These are phyloP conservation scores for Datura wrightii DNA, from an alignment of 257 asterid species.

Conservation along the genomic window DNA sequence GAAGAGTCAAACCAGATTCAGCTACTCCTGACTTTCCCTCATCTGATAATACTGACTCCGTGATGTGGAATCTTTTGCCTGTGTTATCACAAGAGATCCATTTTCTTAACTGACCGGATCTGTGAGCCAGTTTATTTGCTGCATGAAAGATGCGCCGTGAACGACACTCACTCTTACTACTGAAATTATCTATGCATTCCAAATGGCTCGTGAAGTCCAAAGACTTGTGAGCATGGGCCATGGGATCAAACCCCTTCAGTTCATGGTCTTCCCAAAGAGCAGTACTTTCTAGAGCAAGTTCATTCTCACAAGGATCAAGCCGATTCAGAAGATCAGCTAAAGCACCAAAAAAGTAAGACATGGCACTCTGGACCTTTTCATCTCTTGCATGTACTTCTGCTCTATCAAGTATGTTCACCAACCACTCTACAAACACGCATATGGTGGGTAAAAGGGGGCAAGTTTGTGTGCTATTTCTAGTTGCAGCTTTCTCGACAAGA, in stretches of 20 bases:
- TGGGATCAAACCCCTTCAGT: conserved; percentile 74
- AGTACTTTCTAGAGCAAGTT: conserved; percentile 36
- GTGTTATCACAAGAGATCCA: conserved; percentile 43
- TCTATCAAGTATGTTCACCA: conserved; percentile 55
- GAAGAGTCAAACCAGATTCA: conserved; percentile 36
- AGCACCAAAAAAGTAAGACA: conserved; percentile 62
- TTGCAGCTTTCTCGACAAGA: conserved; percentile 64
- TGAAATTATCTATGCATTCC: conserved; percentile 49
- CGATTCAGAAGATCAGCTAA: conserved; percentile 61
- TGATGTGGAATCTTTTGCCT: conserved; percentile 35
- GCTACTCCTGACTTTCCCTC: conserved; percentile 34
- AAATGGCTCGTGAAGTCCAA: conserved; percentile 56
- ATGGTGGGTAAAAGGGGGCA: conserved; percentile 81
- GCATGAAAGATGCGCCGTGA: conserved; percentile 54
- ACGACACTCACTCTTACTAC: conserved; percentile 43
- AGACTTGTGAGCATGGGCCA: conserved; percentile 51
- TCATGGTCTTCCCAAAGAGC: conserved; percentile 97
- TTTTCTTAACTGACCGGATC: conserved; percentile 35
- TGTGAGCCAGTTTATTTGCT: conserved; percentile 46
- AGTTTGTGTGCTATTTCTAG: conserved; percentile 33
- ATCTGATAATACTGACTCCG: conserved; percentile 25
- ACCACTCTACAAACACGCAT: conserved; percentile 79
- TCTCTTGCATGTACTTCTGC: conserved; percentile 49
- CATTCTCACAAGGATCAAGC: conserved; percentile 41
- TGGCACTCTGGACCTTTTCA: conserved; percentile 60